Base-by-base conservation (phyloP, 129 eudicot genomes). In the Chrysanthemum makinoi region DNA sequence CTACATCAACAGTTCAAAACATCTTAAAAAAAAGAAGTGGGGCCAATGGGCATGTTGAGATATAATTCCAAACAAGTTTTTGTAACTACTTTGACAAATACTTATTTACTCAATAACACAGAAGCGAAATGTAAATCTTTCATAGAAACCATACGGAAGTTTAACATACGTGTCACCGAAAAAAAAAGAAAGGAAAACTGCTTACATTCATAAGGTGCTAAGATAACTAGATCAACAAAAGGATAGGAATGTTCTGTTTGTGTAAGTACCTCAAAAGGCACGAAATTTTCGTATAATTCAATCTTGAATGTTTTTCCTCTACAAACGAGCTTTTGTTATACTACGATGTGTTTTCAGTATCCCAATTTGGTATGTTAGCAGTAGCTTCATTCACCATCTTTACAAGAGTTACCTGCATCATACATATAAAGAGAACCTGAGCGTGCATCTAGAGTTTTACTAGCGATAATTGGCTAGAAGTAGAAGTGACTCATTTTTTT, bases 301-400 rank as follows among this genome's bases (percentile, higher is more conserved):
- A 52, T 58, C 43, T 52, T 15, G 4, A 14, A 26, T 54, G 61
- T 62, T 75, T 55, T 51, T 22, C 56, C 46, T 67, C 55, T 70
- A 55, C 44, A 53, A 17, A 70, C 11, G 64, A 59, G 65, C 28
- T 62, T 59, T 11, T 8, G 7, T 4, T 71, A 46, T 46, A 14
- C 72, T 0, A 15, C 16, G 51, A 67, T 56, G 24, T 8, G 17
- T 65, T 65, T 51, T 55, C 33, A 20, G 76, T 44, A 55, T 83
- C 86, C 95, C 95, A 88, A 15, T 75, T 75, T 1, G 88, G 95
- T 74, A 88, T 79, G 75, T 88, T 88, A 6, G 95, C 87, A n/a
- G 91, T 83, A 30, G 95, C 95, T 81, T 85, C 83, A 33, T n/a
- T n/a, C 57, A 88, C 84, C 91, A 83, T 75, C 70, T 79, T 83